Conservation (phyloP, 805 yeast genomes). For the Nakazawaea populi region DNA sequence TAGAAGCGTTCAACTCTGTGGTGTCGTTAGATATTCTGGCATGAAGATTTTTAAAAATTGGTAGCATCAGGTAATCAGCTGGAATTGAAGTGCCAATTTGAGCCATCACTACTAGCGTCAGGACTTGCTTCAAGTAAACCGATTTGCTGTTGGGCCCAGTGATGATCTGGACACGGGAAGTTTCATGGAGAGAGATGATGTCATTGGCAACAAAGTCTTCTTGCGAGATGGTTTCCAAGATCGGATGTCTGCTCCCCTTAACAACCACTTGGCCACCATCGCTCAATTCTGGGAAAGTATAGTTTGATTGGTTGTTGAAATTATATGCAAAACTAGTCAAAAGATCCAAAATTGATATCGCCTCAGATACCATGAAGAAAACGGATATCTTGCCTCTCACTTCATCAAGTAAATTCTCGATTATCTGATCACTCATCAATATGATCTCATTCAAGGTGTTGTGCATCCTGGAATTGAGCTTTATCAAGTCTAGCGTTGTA, state of each 20-base stretch:
- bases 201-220: constrained; percentile 32
- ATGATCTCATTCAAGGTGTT: constrained; percentile 35
- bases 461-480: constrained; percentile 32
- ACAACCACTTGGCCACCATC: constrained; percentile 18
- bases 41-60: constrained; percentile 30
- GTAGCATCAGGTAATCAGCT: constrained; percentile 36
- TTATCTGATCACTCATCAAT: constrained; percentile 33
- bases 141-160: constrained; percentile 62
- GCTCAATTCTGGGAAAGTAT: constrained; percentile 32
- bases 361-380: constrained; percentile 37
- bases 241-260: constrained; percentile 35
- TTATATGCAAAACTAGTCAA: constrained; percentile 22
- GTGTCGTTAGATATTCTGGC: constrained; percentile 33
- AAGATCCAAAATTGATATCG: constrained; percentile 35
- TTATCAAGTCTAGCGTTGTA: constrained; percentile 32
- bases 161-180: constrained; percentile 39
- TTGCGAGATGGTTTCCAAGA: constrained; percentile 25
- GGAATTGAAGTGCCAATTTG: constrained; percentile 53
- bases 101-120: constrained; percentile 42
- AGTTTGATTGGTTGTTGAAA: constrained; percentile 15
- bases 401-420: constrained; percentile 24
- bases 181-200: constrained; percentile 24
- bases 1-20: constrained; percentile 29
- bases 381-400: constrained; percentile 25
- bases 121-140: constrained; percentile 47